Base-by-base conservation (phyloP, 208 protist species). In the Paratrypanosoma confusum region DNA sequence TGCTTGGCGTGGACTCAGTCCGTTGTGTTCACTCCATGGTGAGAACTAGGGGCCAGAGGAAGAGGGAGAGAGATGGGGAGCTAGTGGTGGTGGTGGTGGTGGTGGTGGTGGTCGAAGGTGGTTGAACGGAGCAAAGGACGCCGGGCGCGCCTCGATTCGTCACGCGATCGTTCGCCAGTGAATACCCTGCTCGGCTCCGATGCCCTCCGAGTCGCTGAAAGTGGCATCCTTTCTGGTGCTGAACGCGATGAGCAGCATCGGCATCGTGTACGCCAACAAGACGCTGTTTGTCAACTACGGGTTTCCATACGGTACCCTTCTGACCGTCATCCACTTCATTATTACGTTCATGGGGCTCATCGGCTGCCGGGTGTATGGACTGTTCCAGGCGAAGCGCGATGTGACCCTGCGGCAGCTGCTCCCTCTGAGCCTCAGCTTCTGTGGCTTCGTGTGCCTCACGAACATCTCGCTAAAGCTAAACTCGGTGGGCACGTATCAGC, bases 391-490 rank as follows among this genome's bases (percentile, higher is more conserved):
- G 5, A 79, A 81, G 51, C 53, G 53, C n/a, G 14, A 5, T 8
- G 11, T 85, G 0, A 32, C 54, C 22, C 24, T 81, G 5, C 22
- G 51, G 10, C 61, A 74, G 37, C 57, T 94, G 8, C 11, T 94
- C 1, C 81, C 78, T 2, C 60, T 90, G 6, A 76, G 75, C 49
- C 1, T 77, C 8, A 79, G 78, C 23, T 94, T 88, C 57, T 85
- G 75, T 49, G 81, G 80, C 16, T 94, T 89, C 49, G 82, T 95
- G 11, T 69, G 81, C 16, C 61, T 93, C 22, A 88, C 75, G 6
- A 95, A 95, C 50, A 44, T 92, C 35, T 86, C 71, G 3, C 63
- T 95, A 3, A 56, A 75, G 22, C 81, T 87, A 72, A 95, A 95
- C 53, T 74, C 58, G 14, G 74, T 93, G 14, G 80, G 80, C 2